Percentiles rank a stretch among this genome's conserved stretches.
phyloP scores from a whole-genome alignment of 2,329 filamentous ascomycete genomes.

The Trichoderma atrobrunneum region DNA sequence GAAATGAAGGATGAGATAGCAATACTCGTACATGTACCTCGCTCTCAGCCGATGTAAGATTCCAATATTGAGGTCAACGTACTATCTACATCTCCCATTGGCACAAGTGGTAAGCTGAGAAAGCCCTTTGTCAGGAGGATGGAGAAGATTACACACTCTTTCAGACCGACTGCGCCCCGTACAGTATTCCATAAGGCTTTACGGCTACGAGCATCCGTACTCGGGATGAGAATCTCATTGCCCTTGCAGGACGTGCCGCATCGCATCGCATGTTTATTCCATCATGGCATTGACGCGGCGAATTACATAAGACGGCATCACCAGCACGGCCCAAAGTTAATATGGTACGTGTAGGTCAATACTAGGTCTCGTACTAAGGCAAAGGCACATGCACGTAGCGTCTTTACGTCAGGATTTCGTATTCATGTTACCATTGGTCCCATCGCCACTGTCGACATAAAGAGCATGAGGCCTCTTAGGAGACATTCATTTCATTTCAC shows the following conservation, averaged over 20 bases:
- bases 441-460: background rate
- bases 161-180: background rate
- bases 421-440: background rate
- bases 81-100: background rate
- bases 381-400: background rate
- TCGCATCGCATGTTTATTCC: background rate
- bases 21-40: background rate
- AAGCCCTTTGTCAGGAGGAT: background rate
- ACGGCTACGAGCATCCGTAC: background rate
- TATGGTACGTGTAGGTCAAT: background rate
- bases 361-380: no score
- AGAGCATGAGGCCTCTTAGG: background rate
- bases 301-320: background rate
- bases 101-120: background rate
- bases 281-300: background rate
- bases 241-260: background rate
- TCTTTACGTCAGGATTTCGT: conserved; percentile 9
- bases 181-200: background rate
- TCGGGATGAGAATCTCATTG: background rate
- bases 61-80: background rate
- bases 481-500: background rate
- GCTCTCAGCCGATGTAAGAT: background rate
- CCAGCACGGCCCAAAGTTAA: background rate
- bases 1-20: background rate
- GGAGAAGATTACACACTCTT: background rate